Percentiles rank a stretch among this genome's conserved stretches.
These are phyloP conservation scores for Thraustochytrium sp. DNA, from an alignment of 352 stramenopile genomes.

Conservation along the genomic window DNA sequence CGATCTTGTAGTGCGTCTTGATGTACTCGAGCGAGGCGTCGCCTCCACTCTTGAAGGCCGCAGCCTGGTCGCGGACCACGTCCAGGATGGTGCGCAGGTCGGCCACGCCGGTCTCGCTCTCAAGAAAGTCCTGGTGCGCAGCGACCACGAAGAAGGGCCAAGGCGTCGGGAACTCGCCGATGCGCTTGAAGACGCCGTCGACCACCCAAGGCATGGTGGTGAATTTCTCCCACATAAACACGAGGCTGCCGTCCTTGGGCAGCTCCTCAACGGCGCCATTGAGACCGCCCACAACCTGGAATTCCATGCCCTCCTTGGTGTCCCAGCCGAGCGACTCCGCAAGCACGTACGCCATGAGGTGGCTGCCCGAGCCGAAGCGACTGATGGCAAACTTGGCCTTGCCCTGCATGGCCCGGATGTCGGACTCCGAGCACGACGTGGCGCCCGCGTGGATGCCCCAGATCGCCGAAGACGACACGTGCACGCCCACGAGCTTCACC, in stretches of 20 bases:
- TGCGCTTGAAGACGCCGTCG: slow-evolving; percentile 36
- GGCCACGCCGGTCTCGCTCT: neutral
- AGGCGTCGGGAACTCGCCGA: slow-evolving; percentile 48
- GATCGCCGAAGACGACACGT: slow-evolving; percentile 42
- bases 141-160: slow-evolving; percentile 52
- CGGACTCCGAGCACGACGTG: neutral
- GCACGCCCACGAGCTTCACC: slow-evolving; percentile 35
- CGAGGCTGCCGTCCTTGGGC: slow-evolving; percentile 16
- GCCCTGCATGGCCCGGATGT: slow-evolving; percentile 32
- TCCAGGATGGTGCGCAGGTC: neutral
- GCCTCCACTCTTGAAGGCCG: slow-evolving; percentile 20
- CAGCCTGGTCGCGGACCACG: slow-evolving; percentile 19
- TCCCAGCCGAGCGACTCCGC: slow-evolving; percentile 40
- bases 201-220: slow-evolving; percentile 46
- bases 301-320: slow-evolving; percentile 26
- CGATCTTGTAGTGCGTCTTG: slow-evolving; percentile 44
- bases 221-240: slow-evolving; percentile 50
- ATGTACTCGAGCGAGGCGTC: slow-evolving; percentile 11
- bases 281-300: slow-evolving; percentile 43
- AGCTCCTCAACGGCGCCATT: slow-evolving; percentile 36
- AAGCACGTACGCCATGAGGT: slow-evolving; percentile 51
- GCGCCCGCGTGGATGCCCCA: slow-evolving; percentile 47
- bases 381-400: slow-evolving; percentile 45
- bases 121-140: slow-evolving; percentile 41
- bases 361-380: slow-evolving; percentile 45